Evolutionary conservation across 805 yeast genomes (phyloP).

Genomic region (Grigorovia yakushimaensis): DNA sequence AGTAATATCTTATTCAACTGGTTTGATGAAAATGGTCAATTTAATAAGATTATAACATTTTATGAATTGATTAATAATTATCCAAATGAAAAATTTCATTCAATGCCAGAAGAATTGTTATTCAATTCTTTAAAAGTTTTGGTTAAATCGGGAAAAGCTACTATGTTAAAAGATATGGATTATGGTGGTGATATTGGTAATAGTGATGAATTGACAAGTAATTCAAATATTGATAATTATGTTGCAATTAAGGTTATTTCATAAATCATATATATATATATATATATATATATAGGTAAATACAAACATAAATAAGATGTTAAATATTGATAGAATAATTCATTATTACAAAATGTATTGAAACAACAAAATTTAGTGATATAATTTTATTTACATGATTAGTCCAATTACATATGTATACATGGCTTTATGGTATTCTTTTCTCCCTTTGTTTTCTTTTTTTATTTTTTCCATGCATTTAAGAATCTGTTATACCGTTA

Average conservation of each 20-base stretch:
- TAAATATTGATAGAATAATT: no score
- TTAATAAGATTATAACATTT: constrained; percentile 65
- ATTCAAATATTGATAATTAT: constrained; percentile 35
- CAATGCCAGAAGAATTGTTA: constrained; percentile 50
- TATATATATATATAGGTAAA: background rate
- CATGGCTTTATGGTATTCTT: background rate
- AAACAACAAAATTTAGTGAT: no score
- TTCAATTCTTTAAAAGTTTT: constrained; percentile 46
- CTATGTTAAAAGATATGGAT: constrained; percentile 49
- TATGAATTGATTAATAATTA: constrained; percentile 72
- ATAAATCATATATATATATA: background rate
- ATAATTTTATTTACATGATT: no score
- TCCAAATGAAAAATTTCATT: constrained; percentile 48
- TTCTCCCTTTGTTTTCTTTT: background rate
- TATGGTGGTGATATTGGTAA: background rate
- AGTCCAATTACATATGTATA: no score
- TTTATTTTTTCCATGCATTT: background rate
- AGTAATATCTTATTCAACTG: constrained; percentile 50
- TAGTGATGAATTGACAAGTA: constrained; percentile 30
- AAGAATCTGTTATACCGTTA: constrained; percentile 4
- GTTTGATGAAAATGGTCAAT: constrained; percentile 73
- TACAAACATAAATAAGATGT: no score
- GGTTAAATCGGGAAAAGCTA: constrained; percentile 63
- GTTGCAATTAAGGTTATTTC: constrained; percentile 71
- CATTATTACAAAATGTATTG: no score